Conservation (phyloP, 2,329 filamentous ascomycete genomes). For the Pezicula carpinea region DNA sequence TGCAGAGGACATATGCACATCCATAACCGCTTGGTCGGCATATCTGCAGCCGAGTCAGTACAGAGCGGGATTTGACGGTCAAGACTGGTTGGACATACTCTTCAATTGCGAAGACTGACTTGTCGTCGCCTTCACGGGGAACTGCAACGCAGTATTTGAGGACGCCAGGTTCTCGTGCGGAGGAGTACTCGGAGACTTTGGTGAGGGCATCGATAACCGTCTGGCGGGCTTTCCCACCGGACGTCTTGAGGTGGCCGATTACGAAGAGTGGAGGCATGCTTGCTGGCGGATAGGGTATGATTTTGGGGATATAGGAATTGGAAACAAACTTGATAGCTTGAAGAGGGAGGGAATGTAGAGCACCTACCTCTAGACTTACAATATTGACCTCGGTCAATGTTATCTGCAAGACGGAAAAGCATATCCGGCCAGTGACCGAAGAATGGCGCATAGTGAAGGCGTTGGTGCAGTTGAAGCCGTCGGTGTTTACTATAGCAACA, state of each 20-base stretch:
- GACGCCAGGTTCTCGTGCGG: background rate
- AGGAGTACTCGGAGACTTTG: background rate
- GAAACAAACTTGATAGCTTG: too few relatives aligned
- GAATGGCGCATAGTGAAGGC: too few relatives aligned
- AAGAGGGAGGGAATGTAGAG: too few relatives aligned
- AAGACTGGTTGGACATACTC: background rate
- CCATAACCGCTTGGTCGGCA: background rate
- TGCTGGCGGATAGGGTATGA: background rate
- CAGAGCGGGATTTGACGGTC: too few relatives aligned
- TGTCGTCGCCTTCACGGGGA: background rate
- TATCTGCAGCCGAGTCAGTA: background rate
- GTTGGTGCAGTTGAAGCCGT: too few relatives aligned
- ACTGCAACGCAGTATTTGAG: background rate
- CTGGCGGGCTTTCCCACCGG: background rate
- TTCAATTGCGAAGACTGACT: constrained; percentile 1
- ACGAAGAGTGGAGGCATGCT: background rate
- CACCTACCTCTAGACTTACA: too few relatives aligned
- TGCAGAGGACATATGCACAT: background rate
- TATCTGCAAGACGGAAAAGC: too few relatives aligned
- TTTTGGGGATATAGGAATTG: too few relatives aligned
- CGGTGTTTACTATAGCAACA: too few relatives aligned
- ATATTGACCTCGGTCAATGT: too few relatives aligned
- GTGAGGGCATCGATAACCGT: background rate
- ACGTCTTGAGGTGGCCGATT: background rate
- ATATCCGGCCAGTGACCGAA: too few relatives aligned